These are phyloP conservation scores for Trypanosomatidae sp. DNA, from an alignment of 208 protist species.

Conservation along the genomic window DNA sequence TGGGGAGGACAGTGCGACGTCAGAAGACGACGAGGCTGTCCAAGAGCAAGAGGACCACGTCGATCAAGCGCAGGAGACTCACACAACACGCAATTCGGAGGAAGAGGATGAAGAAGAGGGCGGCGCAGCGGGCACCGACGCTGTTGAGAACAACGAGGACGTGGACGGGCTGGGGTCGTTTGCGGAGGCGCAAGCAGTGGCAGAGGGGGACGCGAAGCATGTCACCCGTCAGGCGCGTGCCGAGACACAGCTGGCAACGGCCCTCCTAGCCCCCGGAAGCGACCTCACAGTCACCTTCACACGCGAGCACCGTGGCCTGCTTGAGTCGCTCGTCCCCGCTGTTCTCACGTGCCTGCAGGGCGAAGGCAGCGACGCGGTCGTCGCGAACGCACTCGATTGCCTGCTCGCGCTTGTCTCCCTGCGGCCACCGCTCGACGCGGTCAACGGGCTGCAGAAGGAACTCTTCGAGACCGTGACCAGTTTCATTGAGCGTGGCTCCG, in stretches of 20 bases:
- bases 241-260: constrained; percentile 6
- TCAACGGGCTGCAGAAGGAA: constrained; percentile 50
- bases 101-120: constrained; percentile 10
- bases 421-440: constrained; percentile 65
- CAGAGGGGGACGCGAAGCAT: constrained; percentile 19
- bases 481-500: constrained; percentile 81
- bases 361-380: constrained; percentile 88
- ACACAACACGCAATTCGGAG: constrained; percentile 1
- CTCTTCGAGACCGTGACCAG: constrained; percentile 75
- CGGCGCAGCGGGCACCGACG: constrained; percentile 18
- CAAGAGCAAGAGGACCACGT: constrained; percentile 25
- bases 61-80: constrained; percentile 11
- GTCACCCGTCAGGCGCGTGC: not conserved
- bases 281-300: constrained; percentile 75
- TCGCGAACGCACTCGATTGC: constrained; percentile 83
- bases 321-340: constrained; percentile 75
- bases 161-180: constrained; percentile 76
- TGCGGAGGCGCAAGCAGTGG: constrained; percentile 47
- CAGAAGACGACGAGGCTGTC: constrained; percentile 7
- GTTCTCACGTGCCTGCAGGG: constrained; percentile 84
- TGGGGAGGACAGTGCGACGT: constrained; percentile 16
- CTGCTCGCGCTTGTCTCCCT: constrained; percentile 82
- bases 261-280: constrained; percentile 16
- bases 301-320: constrained; percentile 61
- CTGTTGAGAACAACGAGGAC: constrained; percentile 25